phyloP scores from a whole-genome alignment of 345 rosid genomes.

The Jatropha curcas region DNA sequence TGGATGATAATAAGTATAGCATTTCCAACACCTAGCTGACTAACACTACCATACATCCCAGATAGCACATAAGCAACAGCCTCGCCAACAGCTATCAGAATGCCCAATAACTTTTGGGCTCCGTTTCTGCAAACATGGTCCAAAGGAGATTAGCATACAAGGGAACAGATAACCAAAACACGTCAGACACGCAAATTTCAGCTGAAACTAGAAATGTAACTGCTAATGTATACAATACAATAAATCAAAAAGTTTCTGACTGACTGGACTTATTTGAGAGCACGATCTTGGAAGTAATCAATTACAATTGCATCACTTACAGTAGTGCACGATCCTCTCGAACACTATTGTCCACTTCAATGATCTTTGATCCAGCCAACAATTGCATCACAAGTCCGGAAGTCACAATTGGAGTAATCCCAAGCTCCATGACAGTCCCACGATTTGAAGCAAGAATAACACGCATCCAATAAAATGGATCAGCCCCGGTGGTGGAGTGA shows the following conservation, averaged over 20 bases:
- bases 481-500: constrained; percentile 66
- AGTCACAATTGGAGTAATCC: constrained; percentile 72
- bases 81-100: constrained; percentile 67
- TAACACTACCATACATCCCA: constrained; percentile 67
- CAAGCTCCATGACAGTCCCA: constrained; percentile 78
- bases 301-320: constrained; percentile 35
- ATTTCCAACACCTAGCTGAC: constrained; percentile 67
- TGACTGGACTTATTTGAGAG: too few relatives aligned
- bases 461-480: constrained; percentile 83
- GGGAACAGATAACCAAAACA: not conserved
- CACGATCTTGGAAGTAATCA: not conserved
- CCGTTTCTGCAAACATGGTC: constrained; percentile 2
- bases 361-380: constrained; percentile 73
- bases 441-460: constrained; percentile 75
- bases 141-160: not conserved
- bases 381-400: constrained; percentile 73
- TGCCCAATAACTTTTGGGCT: constrained; percentile 70
- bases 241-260: too few relatives aligned
- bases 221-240: too few relatives aligned
- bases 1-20: constrained; percentile 48
- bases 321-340: constrained; percentile 71
- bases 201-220: too few relatives aligned
- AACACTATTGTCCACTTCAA: constrained; percentile 70
- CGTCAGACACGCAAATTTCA: too few relatives aligned
- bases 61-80: constrained; percentile 46